Base-by-base conservation (phyloP, 768 basidiomycete genomes). In the Termitomyces sp. region DNA sequence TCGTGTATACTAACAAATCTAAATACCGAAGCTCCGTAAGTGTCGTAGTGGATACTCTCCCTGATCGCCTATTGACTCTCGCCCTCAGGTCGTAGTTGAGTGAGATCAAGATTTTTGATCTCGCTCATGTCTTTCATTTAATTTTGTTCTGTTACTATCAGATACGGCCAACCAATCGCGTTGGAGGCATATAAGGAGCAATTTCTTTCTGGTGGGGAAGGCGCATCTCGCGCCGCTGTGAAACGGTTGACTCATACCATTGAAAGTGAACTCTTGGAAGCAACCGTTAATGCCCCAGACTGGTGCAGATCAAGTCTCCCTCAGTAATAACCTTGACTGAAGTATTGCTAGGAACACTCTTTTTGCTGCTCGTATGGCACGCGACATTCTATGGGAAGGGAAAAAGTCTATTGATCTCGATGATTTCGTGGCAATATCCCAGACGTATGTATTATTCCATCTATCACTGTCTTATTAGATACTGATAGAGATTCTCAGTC, bases 1-100 rank as follows among this genome's bases (percentile, higher is more conserved):
- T 99, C 61, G 92, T 93, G 14, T 98, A 98, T 71, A 93, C 92
- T 56, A 87, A 98, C 75, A 98, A 99, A 72, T 85, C 89, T 36
- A 96, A 95, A 76, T 99, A 98, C 68, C 80, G 95, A 60, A 95
- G 93, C 68, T 74, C 84, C 63, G 95, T 94, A 58, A 74, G 91
- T 76, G 62, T 76, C 20, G 31, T 46, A 18, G n/a, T 46, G 49
- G 59, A 71, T 36, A 41, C 16, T 56, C 62, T 44, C 32, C 52
- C 22, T 42, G 31, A 22, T 43, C 52, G 43, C 31, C 47, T 44
- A 36, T 48, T 32, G 29, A 46, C 20, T 26, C 47, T 44, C 10
- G 14, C 39, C 24, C 56, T 58, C 63, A 89, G 87, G 88, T 85
- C 53, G 83, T 90, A 60, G 81, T 89, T 75, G 81, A 88, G 88